A percentile compares a stretch with the other conserved stretches of the same genome.
Evolutionary conservation across 345 rosid genomes (phyloP).

Genomic region (Populus simonii): DNA sequence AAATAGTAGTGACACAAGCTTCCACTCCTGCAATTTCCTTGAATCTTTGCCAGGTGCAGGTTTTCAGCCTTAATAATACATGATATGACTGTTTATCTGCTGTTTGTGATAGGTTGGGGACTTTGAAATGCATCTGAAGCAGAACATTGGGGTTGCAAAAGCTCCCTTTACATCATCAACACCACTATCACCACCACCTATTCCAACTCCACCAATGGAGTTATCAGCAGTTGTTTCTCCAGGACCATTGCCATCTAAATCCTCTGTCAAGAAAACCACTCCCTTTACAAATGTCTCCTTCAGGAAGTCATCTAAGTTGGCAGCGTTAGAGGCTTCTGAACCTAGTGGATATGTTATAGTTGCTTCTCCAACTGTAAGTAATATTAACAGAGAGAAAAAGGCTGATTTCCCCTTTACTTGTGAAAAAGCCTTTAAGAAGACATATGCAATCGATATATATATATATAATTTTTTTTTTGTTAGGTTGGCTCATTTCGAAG

Average conservation of each 20-base stretch:
- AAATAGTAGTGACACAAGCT: neutral
- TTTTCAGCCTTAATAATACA: neutral
- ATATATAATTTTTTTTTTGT: neutral
- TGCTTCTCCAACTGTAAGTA: constrained; percentile 63
- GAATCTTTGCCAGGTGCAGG: neutral
- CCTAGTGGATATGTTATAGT: constrained; percentile 61
- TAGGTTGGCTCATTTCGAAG: constrained; percentile 82
- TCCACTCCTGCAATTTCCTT: neutral
- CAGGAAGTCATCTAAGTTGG: constrained; percentile 68
- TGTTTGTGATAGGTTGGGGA: constrained; percentile 66
- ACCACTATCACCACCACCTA: constrained; percentile 73
- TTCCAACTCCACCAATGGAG: constrained; percentile 74
- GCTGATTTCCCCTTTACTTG: neutral
- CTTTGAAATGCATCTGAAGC: constrained; percentile 84
- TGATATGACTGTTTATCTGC: neutral
- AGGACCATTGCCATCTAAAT: constrained; percentile 45
- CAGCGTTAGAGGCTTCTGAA: constrained; percentile 82
- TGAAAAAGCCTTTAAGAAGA: constrained; percentile 5
- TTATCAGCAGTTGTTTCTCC: constrained; percentile 42
- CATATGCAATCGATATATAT: neutral
- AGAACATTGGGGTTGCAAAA: constrained; percentile 56
- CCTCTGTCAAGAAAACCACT: constrained; percentile 46
- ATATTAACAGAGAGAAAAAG: neutral
- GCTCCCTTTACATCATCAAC: constrained; percentile 50
- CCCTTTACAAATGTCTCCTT: constrained; percentile 63